Conservation (phyloP, 176 grass and related monocot species). For the Oryza meyeriana region DNA sequence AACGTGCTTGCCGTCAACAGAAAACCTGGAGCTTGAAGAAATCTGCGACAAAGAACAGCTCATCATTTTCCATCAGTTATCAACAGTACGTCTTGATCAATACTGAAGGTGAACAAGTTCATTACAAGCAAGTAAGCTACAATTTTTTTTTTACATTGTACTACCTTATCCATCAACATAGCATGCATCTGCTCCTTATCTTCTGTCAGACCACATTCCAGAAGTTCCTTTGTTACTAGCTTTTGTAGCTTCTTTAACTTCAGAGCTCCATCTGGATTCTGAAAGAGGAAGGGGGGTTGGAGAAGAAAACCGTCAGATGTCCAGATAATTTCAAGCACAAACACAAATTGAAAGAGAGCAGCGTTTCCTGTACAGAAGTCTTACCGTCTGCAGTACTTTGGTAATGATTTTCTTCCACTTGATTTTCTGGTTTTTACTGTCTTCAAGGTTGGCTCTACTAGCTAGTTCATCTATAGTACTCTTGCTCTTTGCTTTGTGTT, state of each 20-base stretch:
- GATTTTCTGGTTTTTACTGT: constrained; percentile 49
- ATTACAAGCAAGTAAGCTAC: not conserved
- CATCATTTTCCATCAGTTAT: not conserved
- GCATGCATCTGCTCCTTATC: constrained; percentile 60
- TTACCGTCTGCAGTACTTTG: constrained; percentile 60
- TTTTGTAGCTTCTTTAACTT: constrained; percentile 90
- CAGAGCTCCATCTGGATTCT: constrained; percentile 70
- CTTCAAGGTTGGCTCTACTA: constrained; percentile 26
- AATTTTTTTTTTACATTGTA: not conserved
- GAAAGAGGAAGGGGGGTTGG: constrained; percentile 11
- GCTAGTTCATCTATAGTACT: constrained; percentile 18
- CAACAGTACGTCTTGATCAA: not conserved
- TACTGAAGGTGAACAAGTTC: not conserved
- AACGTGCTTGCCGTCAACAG: constrained; percentile 65
- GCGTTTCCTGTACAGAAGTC: not conserved
- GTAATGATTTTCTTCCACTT: constrained; percentile 94
- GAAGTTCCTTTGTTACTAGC: constrained; percentile 53
- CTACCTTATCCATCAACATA: constrained; percentile 77
- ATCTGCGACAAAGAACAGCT: constrained; percentile 55
- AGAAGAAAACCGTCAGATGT: not conserved
- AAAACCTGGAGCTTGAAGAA: constrained; percentile 66
- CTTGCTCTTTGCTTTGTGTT: constrained; percentile 47
- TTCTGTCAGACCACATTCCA: constrained; percentile 49
- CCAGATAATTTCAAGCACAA: not conserved
- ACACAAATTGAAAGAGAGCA: not conserved